These are phyloP conservation scores for Stereocaulon alpinum DNA, from an alignment of 495 filamentous ascomycete species.

Conservation along the genomic window DNA sequence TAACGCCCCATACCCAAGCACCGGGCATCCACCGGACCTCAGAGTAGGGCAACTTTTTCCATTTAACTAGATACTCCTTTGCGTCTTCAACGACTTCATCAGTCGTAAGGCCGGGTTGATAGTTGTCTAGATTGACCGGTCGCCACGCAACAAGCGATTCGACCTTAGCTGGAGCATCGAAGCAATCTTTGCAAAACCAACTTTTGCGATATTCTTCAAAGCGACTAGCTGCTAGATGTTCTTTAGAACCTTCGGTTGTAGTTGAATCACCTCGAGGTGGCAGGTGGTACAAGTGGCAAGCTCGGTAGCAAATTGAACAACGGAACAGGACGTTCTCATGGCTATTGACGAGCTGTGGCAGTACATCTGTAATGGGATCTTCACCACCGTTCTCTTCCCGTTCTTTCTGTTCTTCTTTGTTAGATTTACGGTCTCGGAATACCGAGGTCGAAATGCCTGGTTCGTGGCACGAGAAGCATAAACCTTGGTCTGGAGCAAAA, in stretches of 20 bases:
- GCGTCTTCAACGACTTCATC: constrained; percentile 56
- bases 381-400: constrained; percentile 64
- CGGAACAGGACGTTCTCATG: constrained; percentile 67
- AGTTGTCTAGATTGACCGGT: constrained; percentile 43
- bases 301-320: constrained; percentile 66
- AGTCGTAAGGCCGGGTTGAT: constrained; percentile 34
- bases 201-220: constrained; percentile 51
- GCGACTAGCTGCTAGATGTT: constrained; percentile 36
- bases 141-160: constrained; percentile 78
- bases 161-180: constrained; percentile 47
- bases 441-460: constrained; percentile 52
- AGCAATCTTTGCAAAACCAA: constrained; percentile 72
- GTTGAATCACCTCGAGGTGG: constrained; percentile 37
- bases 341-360: constrained; percentile 59
- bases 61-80: constrained; percentile 88
- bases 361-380: constrained; percentile 61
- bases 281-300: constrained; percentile 74
- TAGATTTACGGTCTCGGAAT: constrained; percentile 57
- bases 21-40: constrained; percentile 78
- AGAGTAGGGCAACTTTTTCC: constrained; percentile 67
- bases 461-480: constrained; percentile 58
- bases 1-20: constrained; percentile 79
- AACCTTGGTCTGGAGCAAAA: constrained; percentile 54
- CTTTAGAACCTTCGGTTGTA: constrained; percentile 28
- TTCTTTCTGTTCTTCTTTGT: constrained; percentile 71